Evolutionary conservation across 495 filamentous ascomycete genomes (phyloP).

Genomic region (Trichoderma asperelloides): DNA sequence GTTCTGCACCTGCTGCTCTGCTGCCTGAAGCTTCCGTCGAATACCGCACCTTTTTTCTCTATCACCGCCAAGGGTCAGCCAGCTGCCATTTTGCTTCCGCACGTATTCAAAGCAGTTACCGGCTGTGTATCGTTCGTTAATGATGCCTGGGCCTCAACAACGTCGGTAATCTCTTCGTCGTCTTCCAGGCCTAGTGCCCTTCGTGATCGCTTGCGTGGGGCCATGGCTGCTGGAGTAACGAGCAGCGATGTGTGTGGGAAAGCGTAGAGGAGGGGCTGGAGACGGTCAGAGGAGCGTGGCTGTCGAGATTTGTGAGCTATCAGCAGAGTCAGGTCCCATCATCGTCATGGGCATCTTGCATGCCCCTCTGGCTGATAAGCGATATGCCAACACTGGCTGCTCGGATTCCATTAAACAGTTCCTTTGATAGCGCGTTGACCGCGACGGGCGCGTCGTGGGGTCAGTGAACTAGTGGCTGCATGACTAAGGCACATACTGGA

Average conservation of each 20-base stretch:
- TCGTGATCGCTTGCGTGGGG: neutral
- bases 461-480: neutral
- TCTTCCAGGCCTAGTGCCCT: neutral
- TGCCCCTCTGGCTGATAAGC: neutral
- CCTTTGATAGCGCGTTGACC: neutral
- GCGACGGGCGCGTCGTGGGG: neutral
- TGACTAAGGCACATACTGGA: no score
- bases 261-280: neutral
- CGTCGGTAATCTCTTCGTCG: neutral
- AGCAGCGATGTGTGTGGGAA: no score
- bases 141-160: neutral
- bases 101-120: neutral
- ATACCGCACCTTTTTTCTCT: constrained; percentile 37
- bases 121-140: neutral
- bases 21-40: constrained; percentile 19
- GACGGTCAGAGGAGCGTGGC: neutral
- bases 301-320: neutral
- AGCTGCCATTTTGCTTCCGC: neutral
- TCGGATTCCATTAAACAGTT: neutral
- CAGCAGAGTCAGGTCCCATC: neutral
- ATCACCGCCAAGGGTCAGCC: constrained; percentile 12
- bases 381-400: neutral
- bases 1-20: constrained; percentile 18
- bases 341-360: neutral
- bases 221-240: neutral